Conservation (phyloP, 805 yeast genomes). For the Nakazawaea pomicola region DNA sequence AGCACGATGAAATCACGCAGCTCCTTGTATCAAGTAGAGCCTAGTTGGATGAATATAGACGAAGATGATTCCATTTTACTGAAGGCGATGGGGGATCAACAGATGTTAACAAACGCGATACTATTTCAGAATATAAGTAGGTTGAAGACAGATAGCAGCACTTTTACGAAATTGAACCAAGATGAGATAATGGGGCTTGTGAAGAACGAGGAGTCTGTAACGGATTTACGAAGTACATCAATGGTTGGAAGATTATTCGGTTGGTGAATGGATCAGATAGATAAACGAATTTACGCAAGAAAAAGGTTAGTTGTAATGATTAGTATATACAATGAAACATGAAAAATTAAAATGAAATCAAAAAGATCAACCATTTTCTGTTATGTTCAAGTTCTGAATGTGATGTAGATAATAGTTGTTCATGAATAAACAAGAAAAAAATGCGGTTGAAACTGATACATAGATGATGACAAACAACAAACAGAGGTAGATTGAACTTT, state of each 20-base stretch:
- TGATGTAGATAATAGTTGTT: no score
- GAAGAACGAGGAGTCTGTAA: neutral
- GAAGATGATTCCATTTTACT: constrained; percentile 14
- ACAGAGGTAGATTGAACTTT: no score
- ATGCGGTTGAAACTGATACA: no score
- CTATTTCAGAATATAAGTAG: constrained; percentile 6
- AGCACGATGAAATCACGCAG: constrained; percentile 30
- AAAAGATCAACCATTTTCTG: no score
- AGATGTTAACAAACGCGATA: constrained; percentile 7
- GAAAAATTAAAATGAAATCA: no score
- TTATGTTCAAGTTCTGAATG: no score
- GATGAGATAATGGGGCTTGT: neutral
- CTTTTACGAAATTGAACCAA: constrained; percentile 2
- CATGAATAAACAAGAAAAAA: no score
- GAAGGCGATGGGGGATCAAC: constrained; percentile 5
- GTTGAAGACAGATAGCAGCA: neutral
- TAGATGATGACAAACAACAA: no score
- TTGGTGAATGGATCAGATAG: neutral
- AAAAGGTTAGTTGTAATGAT: no score
- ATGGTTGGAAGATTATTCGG: constrained; percentile 6
- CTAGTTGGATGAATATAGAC: constrained; percentile 51
- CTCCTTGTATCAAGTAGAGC: constrained; percentile 36
- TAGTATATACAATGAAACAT: no score
- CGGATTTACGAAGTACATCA: neutral
- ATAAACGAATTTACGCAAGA: neutral